Percentiles rank a stretch among this genome's conserved stretches.
These are phyloP conservation scores for Tolypocladium tropicale DNA, from an alignment of 2,329 filamentous ascomycete species.

Conservation along the genomic window DNA sequence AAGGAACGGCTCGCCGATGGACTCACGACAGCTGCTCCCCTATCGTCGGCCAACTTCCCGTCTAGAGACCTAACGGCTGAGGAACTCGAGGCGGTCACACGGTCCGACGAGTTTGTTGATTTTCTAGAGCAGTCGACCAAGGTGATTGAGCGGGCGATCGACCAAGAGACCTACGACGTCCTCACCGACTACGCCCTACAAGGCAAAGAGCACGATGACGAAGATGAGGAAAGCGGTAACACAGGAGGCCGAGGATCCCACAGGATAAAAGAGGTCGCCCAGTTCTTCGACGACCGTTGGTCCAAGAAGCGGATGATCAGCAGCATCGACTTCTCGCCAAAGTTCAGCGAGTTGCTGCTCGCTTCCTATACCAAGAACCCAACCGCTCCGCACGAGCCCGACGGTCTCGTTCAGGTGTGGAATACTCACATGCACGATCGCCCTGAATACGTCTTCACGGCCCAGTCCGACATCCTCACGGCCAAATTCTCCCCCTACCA, in stretches of 20 bases:
- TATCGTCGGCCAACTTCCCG: constrained; percentile 51
- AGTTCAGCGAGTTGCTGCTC: constrained; percentile 85
- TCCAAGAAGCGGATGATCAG: constrained; percentile 97
- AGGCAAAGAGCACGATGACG: constrained; percentile 65
- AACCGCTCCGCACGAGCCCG: constrained; percentile 84
- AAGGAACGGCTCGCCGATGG: constrained; percentile 47
- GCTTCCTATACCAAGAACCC: constrained; percentile 97
- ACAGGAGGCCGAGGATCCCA: constrained; percentile 60
- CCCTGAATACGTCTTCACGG: constrained; percentile 93
- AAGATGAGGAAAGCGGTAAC: constrained; percentile 67
- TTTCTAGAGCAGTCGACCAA: constrained; percentile 95
- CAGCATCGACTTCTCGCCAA: constrained; percentile 88
- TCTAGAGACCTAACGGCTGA: constrained; percentile 71
- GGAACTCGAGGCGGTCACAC: constrained; percentile 81
- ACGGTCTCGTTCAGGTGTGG: constrained; percentile 93
- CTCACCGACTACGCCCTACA: constrained; percentile 87
- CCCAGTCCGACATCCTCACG: constrained; percentile 87
- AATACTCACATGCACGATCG: constrained; percentile 90
- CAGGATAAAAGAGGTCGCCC: constrained; percentile 75
- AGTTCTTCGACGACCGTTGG: constrained; percentile 93
- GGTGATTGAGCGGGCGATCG: constrained; percentile 89
- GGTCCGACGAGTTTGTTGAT: constrained; percentile 86
- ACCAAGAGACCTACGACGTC: constrained; percentile 87
- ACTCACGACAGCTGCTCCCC: constrained; percentile 10
- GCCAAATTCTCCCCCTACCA: constrained; percentile 99